Evolutionary conservation across 177 flowering plant species (phyloP).

Genomic region (Vitis hybrid): DNA sequence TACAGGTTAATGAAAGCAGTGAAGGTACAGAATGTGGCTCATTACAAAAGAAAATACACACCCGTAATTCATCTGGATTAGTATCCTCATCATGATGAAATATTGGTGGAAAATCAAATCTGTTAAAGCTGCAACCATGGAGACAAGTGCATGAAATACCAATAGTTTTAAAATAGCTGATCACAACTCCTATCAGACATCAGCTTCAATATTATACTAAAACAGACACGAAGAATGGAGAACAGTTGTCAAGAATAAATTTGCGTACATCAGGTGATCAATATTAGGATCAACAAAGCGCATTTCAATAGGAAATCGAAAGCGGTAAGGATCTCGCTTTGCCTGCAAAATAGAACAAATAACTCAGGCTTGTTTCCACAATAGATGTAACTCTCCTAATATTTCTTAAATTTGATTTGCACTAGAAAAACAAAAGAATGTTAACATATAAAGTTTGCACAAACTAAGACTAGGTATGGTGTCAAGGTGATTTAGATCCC

Average conservation of each 20-base stretch:
- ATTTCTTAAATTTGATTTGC: no score
- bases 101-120: conserved; percentile 91
- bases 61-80: conserved; percentile 83
- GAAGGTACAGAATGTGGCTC: not conserved
- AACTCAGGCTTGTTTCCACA: no score
- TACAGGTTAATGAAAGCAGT: not conserved
- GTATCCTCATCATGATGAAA: conserved; percentile 83
- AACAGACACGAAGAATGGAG: not conserved
- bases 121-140: conserved; percentile 70
- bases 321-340: conserved; percentile 93
- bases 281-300: conserved; percentile 93
- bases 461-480: no score
- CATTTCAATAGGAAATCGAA: conserved; percentile 93
- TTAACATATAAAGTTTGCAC: no score
- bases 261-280: conserved; percentile 86
- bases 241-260: conserved; percentile 5
- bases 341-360: conserved; percentile 64
- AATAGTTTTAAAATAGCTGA: not conserved
- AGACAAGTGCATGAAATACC: conserved; percentile 11
- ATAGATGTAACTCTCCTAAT: no score
- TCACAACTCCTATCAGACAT: not conserved
- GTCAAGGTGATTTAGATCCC: no score
- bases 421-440: no score
- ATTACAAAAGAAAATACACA: conserved; percentile 26
- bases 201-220: not conserved